Evolutionary conservation across 306 rosid species (phyloP), one percentile per base, ranked within the genome.

Genomic region (Crataegus laevigata): DNA sequence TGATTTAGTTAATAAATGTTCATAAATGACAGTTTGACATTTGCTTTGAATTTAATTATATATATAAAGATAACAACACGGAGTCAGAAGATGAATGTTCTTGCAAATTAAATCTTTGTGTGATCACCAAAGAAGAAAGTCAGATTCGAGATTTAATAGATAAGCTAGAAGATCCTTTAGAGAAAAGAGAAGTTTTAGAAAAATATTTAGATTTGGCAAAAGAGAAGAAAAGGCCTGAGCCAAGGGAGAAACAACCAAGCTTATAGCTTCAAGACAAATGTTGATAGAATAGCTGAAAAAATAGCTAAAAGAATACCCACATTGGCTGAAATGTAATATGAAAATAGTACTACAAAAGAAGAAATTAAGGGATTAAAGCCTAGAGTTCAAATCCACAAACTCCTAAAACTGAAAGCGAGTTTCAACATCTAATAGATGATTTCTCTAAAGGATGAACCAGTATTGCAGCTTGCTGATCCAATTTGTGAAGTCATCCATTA

Each of bases 1-100:
- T 52, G 25, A 42, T 3, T 38, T 32, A 32, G 36, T 32, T 32
- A 32, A 32, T 32, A 32, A 32, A 32, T 32, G 36, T 32, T 32
- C 36, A 32, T 32, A 5, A 32, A 32, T 32, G 36, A 32, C 6
- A 32, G 36, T 32, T 32, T 32, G 7, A 0, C 36, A 32, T 32
- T 32, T 32, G 6, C 36, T 32, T 32, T 32, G 36, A 32, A 32
- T 32, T 7, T 32, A 32, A 32, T 32, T 5, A 32, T 32, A 5
- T 32, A 32, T 32, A n/a, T n/a, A n/a, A n/a, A n/a, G n/a, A n/a
- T n/a, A 54, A 1, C 4, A 2, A 11, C 25, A 6, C 1, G 0
- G 11, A 54, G 9, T 21, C 25, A 6, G 25, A 54, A 7, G 4
- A 18, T 6, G 1, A 54, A 18, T 54, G 25, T 54, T 12, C 11